Percentiles rank a stretch among this genome's conserved stretches.
These are phyloP conservation scores for Hypomontagnella submonticulosa DNA, from an alignment of 495 filamentous ascomycete species.

Conservation along the genomic window DNA sequence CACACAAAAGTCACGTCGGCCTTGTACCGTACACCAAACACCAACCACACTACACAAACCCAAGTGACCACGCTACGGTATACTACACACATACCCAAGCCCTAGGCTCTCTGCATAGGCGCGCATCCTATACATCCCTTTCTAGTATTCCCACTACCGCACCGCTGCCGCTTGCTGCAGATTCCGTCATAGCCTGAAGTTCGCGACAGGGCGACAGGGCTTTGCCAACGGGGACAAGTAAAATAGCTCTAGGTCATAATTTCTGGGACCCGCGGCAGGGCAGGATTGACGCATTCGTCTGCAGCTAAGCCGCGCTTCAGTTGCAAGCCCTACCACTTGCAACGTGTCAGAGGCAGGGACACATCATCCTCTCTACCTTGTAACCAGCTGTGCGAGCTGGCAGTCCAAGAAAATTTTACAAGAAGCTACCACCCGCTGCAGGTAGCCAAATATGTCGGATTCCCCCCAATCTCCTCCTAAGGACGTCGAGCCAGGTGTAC, in stretches of 20 bases:
- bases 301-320: conserved; percentile 60
- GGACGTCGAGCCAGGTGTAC: conserved; percentile 91
- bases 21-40: conserved; percentile 43
- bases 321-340: conserved; percentile 63
- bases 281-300: conserved; percentile 59
- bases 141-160: conserved; percentile 3
- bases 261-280: conserved; percentile 54
- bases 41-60: conserved; percentile 25
- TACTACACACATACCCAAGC: conserved; percentile 38
- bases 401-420: conserved; percentile 65
- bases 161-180: conserved; percentile 47
- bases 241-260: conserved; percentile 52
- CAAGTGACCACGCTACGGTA: conserved; percentile 15
- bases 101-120: conserved; percentile 42
- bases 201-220: conserved; percentile 52
- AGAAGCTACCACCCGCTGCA: conserved; percentile 71
- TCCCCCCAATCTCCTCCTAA: conserved; percentile 94
- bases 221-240: conserved; percentile 48
- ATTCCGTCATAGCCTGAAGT: conserved; percentile 61
- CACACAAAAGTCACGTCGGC: conserved; percentile 45
- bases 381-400: conserved; percentile 64
- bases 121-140: conserved; percentile 43
- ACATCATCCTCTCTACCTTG: conserved; percentile 58
- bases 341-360: conserved; percentile 65
- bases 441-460: conserved; percentile 88